Evolutionary conservation across 148 eudicot genomes (phyloP).

Genomic region (Vaccinium macrocarpon): DNA sequence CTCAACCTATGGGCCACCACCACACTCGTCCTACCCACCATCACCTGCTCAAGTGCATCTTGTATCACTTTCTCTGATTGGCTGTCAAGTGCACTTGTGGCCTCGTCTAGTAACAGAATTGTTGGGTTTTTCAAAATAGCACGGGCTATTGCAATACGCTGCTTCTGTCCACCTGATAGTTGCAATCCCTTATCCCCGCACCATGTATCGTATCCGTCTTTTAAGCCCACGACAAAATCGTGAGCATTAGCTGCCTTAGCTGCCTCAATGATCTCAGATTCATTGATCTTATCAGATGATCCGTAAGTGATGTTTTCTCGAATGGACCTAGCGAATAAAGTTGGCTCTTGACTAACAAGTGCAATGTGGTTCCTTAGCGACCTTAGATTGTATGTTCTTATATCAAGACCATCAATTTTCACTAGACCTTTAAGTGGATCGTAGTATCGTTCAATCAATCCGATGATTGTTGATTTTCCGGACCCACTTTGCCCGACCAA

Average conservation of each 20-base stretch:
- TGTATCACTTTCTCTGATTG: neutral
- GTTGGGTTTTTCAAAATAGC: neutral
- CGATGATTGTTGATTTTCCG: neutral
- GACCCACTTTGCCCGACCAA: neutral
- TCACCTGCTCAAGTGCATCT: neutral
- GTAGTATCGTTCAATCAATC: neutral
- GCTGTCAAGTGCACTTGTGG: neutral
- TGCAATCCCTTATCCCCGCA: neutral
- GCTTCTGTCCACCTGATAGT: neutral
- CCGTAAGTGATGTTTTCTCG: neutral
- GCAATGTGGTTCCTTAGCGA: neutral
- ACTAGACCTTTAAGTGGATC: neutral
- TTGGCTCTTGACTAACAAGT: conserved; percentile 1
- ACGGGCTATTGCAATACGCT: neutral
- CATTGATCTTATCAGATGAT: neutral
- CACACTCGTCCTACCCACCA: neutral
- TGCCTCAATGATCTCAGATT: neutral
- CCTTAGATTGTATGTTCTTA: neutral
- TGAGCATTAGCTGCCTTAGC: neutral
- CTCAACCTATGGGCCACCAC: neutral
- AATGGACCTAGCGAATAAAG: neutral
- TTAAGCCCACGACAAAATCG: neutral
- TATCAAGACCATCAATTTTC: neutral
- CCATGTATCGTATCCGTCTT: neutral
- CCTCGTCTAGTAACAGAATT: neutral